Base-by-base conservation (phyloP, 768 basidiomycete species). In the Panaeolus cyanescens region DNA sequence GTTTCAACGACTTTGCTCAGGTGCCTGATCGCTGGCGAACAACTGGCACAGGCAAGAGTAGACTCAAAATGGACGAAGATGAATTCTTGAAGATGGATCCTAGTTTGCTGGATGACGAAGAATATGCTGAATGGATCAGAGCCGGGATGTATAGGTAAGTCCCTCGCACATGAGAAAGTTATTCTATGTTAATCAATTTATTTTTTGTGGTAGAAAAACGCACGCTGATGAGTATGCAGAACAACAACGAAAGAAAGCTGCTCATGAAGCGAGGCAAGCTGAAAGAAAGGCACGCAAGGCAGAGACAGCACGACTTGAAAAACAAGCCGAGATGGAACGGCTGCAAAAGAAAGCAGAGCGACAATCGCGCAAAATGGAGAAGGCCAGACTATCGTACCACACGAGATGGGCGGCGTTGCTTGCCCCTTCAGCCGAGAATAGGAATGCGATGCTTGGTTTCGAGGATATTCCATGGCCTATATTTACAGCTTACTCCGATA, bases 101-200 rank as follows among this genome's bases (percentile, higher is more conserved):
- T 37, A 72, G 68, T 32, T 54, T 70, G 54, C 90, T 96, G 90
- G 88, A 89, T 62, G 93, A 95, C 7, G 90, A 95, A 65, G 89
- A 93, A 62, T 96, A 96, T 65, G 85, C 90, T 1, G 92, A 93
- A 67, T 96, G 92, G 91, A 77, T 96, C 55, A 79, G 95, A 64
- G 74, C 82, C 25, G 93, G 92, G 53, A 96, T 97, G 91, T 95
- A 92, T 79, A 84, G 86, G 85, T 88, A 62, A 37, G 85, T 62
- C 30, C 7, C 58, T 54, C 56, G 13, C 13, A 19, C n/a, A 1
- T 61, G n/a, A 22, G 13, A 55, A 61, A 56, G 59, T 54, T 61
- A 50, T 19, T 54, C 56, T 42, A 40, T 34, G 60, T 54, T 59
- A 58, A 42, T 58, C 6, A 28, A 40, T 59, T 58, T 17, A n/a